Conservation (phyloP, 1,284 basidiomycete genomes). For the Tetrapyrgos nigripes region DNA sequence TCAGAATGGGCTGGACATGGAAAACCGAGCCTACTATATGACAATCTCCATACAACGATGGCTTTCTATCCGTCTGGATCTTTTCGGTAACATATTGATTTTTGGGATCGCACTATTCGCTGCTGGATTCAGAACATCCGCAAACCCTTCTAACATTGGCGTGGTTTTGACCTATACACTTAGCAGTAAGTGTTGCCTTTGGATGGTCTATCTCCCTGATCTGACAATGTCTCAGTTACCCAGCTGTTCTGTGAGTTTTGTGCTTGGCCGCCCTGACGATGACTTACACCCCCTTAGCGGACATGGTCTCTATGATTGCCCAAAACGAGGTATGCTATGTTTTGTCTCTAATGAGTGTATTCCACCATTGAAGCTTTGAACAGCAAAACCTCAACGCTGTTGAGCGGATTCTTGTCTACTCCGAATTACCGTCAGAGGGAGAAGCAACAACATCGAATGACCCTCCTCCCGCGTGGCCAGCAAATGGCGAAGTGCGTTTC, state of each 20-base stretch:
- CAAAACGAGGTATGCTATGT: too few species aligned
- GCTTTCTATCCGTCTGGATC: slow-evolving; percentile 61
- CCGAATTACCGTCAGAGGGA: slow-evolving; percentile 58
- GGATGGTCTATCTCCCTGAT: slow-evolving; percentile 3
- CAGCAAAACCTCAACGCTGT: slow-evolving; percentile 72
- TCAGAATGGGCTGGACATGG: slow-evolving; percentile 69
- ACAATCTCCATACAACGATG: slow-evolving; percentile 71
- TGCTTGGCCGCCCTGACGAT: background rate
- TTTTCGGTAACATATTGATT: slow-evolving; percentile 76
- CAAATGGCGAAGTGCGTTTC: slow-evolving; percentile 65
- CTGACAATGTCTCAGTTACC: slow-evolving; percentile 46
- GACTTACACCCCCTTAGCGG: slow-evolving; percentile 41
- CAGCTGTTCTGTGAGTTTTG: slow-evolving; percentile 56
- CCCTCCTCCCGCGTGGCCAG: slow-evolving; percentile 70
- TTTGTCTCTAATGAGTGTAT: too few species aligned
- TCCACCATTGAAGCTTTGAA: too few species aligned
- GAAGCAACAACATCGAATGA: slow-evolving; percentile 47
- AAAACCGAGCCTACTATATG: slow-evolving; percentile 84
- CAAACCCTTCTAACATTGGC: slow-evolving; percentile 57
- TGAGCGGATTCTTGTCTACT: slow-evolving; percentile 68
- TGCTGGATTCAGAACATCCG: slow-evolving; percentile 47
- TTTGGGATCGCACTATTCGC: slow-evolving; percentile 77
- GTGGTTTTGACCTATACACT: slow-evolving; percentile 71
- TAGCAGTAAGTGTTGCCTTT: slow-evolving; percentile 48
- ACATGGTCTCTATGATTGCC: slow-evolving; percentile 62